Conservation (phyloP, 129 eudicot species). For the Flaveria robusta region DNA sequence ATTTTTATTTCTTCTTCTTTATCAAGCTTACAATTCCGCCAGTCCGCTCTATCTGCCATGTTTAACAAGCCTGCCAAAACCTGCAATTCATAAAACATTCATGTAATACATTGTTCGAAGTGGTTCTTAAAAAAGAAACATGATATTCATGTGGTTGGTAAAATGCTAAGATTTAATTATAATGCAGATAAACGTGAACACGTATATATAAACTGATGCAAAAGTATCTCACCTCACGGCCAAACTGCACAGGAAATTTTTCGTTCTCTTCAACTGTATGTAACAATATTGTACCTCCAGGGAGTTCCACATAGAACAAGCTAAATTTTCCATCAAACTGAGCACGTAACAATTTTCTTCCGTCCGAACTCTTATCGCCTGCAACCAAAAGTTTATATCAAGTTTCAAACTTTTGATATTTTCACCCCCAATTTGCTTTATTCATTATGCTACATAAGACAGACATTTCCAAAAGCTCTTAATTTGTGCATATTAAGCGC, state of each 20-base stretch:
- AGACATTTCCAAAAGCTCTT: conserved; percentile 9
- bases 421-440: background rate
- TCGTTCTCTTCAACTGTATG: conserved; percentile 76
- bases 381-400: conserved; percentile 14
- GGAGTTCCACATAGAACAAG: conserved; percentile 89
- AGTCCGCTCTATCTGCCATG: conserved; percentile 93
- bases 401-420: conserved; percentile 1
- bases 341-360: conserved; percentile 46
- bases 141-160: background rate
- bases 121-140: conserved; percentile 3
- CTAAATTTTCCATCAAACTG: conserved; percentile 60
- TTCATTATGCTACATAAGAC: background rate
- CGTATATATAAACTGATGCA: background rate
- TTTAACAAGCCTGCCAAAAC: conserved; percentile 93
- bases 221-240: conserved; percentile 81
- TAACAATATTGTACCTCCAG: conserved; percentile 67
- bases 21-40: conserved; percentile 91
- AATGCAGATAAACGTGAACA: background rate
- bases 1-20: conserved; percentile 88
- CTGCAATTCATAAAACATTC: conserved; percentile 42
- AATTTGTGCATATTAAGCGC: conserved; percentile 8
- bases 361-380: conserved; percentile 53
- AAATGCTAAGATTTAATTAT: background rate
- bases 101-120: too few relatives aligned
- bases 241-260: conserved; percentile 90